Evolutionary conservation across 2,329 filamentous ascomycete genomes (phyloP), one percentile per base, ranked within the genome.

Genomic region (Penicillium sp.): DNA sequence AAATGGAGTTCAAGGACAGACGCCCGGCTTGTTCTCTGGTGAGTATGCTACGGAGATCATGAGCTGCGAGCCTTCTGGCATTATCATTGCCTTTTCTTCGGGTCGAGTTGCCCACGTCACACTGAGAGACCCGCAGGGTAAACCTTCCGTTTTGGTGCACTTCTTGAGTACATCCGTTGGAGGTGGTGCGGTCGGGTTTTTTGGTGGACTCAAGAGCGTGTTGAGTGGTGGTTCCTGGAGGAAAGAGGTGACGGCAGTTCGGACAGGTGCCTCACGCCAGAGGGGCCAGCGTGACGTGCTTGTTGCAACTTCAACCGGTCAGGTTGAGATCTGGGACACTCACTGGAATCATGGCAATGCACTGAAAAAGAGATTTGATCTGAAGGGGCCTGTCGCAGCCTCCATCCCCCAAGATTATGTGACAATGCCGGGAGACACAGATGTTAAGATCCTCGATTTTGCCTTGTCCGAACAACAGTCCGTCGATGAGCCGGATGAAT

Each of bases 71-170:
- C 88, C 84, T 43, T 84, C 90, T 4, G 93, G 93, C 8, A 93
- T 95, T 62, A 77, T 97, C 43, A 75, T 96, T 34, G 81, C 84
- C 9, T 86, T 95, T 54, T 95, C 86, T 66, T 90, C 82, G 50
- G 93, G 93, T 11, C 82, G 93, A 51, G 76, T 95, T 36, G 89
- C 88, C 5, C 93, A 96, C 66, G 75, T 98, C 67, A 90, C 82
- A 44, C 77, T 97, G 12, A 82, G 90, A 60, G 91, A 98, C 67
- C 75, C 83, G 38, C 89, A 96, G 67, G 93, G 93, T 25, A 85
- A 90, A 61, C 88, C 91, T 3, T 80, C 81, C 37, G 84, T 98
- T 43, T 82, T 82, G 9, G 83, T 88, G 0, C 86, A 89, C 56
- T 87, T 90, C 57, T 73, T 98, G 45, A 84, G 82, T 48, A 82